Evolutionary conservation across 305 asterid genomes (phyloP).

Genomic region (Fraxinus floribunda): DNA sequence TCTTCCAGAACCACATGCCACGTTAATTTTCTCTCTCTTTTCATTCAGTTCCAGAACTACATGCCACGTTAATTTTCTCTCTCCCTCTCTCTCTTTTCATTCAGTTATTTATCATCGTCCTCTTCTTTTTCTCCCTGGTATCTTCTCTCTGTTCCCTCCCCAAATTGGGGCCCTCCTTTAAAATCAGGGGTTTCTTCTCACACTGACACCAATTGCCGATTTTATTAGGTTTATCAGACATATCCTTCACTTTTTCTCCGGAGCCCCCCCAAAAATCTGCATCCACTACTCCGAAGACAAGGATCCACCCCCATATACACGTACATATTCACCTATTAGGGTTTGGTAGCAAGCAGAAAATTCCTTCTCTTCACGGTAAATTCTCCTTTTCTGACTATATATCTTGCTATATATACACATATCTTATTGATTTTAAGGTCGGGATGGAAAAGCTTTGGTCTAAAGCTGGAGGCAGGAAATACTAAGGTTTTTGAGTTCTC

Average conservation of each 20-base stretch:
- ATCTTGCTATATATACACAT: neutral
- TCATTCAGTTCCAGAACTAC: too few species aligned
- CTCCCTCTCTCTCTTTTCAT: neutral
- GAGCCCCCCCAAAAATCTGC: neutral
- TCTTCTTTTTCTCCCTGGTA: neutral
- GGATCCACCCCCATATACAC: neutral
- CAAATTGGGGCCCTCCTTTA: neutral
- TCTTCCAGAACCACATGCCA: neutral
- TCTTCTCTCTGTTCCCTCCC: neutral
- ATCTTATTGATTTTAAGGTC: neutral
- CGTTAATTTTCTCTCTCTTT: neutral
- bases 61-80: neutral
- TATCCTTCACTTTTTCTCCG: neutral
- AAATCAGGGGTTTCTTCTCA: neutral
- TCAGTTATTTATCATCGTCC: neutral
- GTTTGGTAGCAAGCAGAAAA: neutral
- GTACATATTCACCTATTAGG: neutral
- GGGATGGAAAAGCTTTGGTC: neutral
- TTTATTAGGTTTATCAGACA: neutral
- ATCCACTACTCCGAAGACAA: neutral
- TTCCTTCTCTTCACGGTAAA: neutral
- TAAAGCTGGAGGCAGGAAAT: neutral
- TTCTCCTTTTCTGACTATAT: neutral
- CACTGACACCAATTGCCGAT: neutral
- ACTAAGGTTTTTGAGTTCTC: neutral